Conservation (phyloP, 1,284 basidiomycete species). For the Pisolithus thermaeus region DNA sequence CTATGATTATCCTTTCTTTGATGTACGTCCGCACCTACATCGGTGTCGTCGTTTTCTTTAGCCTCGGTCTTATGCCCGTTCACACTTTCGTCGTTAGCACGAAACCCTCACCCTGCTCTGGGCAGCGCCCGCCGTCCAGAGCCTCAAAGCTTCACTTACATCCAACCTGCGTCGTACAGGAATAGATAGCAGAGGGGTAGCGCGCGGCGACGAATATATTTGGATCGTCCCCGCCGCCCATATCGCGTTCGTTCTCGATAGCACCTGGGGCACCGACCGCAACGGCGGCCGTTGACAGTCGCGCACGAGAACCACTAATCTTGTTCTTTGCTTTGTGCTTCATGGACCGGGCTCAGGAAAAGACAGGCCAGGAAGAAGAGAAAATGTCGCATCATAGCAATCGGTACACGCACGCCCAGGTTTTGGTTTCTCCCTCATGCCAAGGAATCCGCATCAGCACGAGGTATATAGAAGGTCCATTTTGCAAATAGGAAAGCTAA, state of each 20-base stretch:
- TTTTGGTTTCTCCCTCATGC: slow-evolving; percentile 51
- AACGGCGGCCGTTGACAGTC: no score
- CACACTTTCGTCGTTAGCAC: background rate
- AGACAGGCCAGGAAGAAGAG: slow-evolving; percentile 18
- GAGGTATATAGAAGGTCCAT: slow-evolving; percentile 75
- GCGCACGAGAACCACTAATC: no score
- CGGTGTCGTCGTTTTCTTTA: no score
- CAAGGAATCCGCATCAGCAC: slow-evolving; percentile 34
- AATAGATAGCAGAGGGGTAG: slow-evolving; percentile 29
- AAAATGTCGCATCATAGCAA: slow-evolving; percentile 84
- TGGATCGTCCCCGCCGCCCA: no score
- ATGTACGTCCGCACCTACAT: no score
- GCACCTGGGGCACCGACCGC: no score
- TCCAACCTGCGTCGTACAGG: slow-evolving; percentile 17
- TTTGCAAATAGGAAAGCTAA: background rate
- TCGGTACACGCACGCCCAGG: slow-evolving; percentile 78
- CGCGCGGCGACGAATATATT: no score
- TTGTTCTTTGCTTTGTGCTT: no score
- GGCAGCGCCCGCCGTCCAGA: slow-evolving; percentile 25
- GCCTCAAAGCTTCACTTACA: slow-evolving; percentile 33
- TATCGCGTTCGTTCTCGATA: no score
- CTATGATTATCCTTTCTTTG: no score
- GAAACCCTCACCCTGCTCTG: slow-evolving; percentile 11
- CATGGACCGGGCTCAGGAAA: no score
- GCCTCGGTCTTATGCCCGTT: background rate